These are phyloP conservation scores for Cyclotella kingstonii DNA, from an alignment of 108 stramenopile genomes.

Conservation along the genomic window DNA sequence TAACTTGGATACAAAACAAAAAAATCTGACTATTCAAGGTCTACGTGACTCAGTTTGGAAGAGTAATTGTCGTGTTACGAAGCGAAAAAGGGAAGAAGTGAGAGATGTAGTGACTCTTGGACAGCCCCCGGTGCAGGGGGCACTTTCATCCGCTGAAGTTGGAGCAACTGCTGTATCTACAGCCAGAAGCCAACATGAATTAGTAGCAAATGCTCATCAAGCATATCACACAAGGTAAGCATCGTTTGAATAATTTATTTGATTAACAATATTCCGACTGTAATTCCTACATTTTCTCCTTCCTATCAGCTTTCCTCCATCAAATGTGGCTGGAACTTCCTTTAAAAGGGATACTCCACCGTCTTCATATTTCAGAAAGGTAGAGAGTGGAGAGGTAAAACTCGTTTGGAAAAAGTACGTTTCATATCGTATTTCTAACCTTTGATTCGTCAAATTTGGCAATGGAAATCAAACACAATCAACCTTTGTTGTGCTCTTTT, in stretches of 20 bases:
- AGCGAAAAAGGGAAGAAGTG: conserved; percentile 48
- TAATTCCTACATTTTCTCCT: neutral
- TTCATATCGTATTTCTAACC: conserved; percentile 1
- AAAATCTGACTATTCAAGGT: conserved; percentile 84
- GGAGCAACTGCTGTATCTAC: conserved; percentile 2
- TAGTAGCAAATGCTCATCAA: neutral
- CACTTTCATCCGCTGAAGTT: neutral
- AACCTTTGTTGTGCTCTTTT: neutral
- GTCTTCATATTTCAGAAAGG: conserved; percentile 66
- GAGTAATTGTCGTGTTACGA: conserved; percentile 56
- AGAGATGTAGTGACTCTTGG: conserved; percentile 9
- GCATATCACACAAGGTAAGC: conserved; percentile 39
- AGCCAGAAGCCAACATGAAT: neutral
- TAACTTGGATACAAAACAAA: conserved; percentile 60
- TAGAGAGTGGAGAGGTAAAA: conserved; percentile 49
- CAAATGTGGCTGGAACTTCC: conserved; percentile 20
- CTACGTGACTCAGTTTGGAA: conserved; percentile 81
- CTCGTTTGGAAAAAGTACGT: conserved; percentile 57
- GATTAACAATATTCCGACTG: too few relatives aligned
- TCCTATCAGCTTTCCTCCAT: conserved; percentile 24
- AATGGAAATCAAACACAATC: too few relatives aligned
- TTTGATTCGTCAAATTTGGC: neutral
- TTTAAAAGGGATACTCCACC: conserved; percentile 61
- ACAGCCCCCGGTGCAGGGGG: conserved; percentile 2
- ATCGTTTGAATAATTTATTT: neutral